Base-by-base conservation (phyloP, 495 filamentous ascomycete genomes). In the Clohesyomyces aquaticus region DNA sequence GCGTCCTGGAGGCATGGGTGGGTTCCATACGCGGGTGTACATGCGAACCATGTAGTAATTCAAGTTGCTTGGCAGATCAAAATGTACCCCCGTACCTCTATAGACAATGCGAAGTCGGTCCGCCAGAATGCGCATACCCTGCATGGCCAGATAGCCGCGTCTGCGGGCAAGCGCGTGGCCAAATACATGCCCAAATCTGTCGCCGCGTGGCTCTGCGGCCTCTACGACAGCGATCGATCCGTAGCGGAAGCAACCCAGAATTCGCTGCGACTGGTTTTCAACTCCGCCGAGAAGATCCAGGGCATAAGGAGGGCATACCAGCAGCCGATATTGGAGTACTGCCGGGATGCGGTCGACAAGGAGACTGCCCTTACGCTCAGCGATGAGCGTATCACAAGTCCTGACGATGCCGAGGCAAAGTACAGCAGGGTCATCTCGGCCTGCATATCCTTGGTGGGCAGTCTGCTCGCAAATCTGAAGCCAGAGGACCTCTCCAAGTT, bases 1-100 rank as follows among this genome's bases (percentile, higher is more conserved):
- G 85, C 0, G 77, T 96, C 2, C 75, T 97, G 53, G 87, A 91
- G 55, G 89, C 89, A 67, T 98, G 93, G 93, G 92, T 96, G 80
- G 65, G 87, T 85, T 68, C 65, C 58, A 59, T 54, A 46, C 21
- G 38, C 65, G 65, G 46, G 65, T 71, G 71, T 75, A 66, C 50
- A 59, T 74, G 63, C 63, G 47, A 47, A 28, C 28, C 59, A 59
- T 60, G 63, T 70, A 72, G 68, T 78, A 75, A 77, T 72, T 50
- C 48, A 51, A 59, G 51, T 71, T 69, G 65, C 75, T 42, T 22
- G 25, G 41, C 51, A 96, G 93, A 83, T 89, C 45, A 88, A 87
- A 77, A 77, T 93, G 52, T 98, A 93, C 72, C 91, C 94, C 53
- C 86, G 93, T 47, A 79, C 87, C 19, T 93, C 92, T 2, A 93